Conservation (phyloP, 1,284 basidiomycete species). For the Ustilago crameri region DNA sequence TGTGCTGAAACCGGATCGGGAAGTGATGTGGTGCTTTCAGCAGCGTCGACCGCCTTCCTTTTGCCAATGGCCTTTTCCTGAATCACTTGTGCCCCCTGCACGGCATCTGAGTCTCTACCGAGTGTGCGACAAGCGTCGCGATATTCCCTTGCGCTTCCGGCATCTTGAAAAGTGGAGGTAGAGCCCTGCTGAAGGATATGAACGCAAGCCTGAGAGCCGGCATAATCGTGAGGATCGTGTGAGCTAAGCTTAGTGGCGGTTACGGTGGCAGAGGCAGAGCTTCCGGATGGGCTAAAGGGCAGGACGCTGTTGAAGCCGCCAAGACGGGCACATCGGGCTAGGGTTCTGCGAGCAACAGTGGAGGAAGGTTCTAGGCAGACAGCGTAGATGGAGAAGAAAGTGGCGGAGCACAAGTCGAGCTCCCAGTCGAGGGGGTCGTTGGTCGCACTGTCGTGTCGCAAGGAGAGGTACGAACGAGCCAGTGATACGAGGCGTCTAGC, state of each 20-base stretch:
- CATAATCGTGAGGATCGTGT: constrained; percentile 33
- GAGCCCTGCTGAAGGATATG: constrained; percentile 60
- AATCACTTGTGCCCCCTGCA: constrained; percentile 37
- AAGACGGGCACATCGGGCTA: constrained; percentile 55
- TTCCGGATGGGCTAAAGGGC: constrained; percentile 57
- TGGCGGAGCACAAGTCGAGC: constrained; percentile 53
- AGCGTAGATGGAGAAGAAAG: constrained; percentile 57
- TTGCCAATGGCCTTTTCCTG: constrained; percentile 35
- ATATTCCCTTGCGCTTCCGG: constrained; percentile 56
- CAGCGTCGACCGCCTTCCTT: constrained; percentile 24
- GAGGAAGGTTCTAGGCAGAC: constrained; percentile 49
- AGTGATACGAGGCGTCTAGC: constrained; percentile 33
- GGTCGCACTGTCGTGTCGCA: constrained; percentile 7
- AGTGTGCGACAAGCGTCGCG: constrained; percentile 55
- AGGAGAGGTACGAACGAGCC: constrained; percentile 35
- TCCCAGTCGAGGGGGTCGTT: constrained; percentile 32
- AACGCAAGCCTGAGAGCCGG: constrained; percentile 58
- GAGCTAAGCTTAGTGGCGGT: constrained; percentile 41
- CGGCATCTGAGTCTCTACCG: constrained; percentile 51
- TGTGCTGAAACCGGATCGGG: constrained; percentile 16
- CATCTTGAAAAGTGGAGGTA: constrained; percentile 50
- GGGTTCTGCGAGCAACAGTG: constrained; percentile 43
- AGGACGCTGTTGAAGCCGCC: constrained; percentile 58
- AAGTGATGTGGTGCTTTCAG: neutral
- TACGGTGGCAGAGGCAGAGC: constrained; percentile 29